Conservation (phyloP, 768 basidiomycete species). For the Russula earlei region DNA sequence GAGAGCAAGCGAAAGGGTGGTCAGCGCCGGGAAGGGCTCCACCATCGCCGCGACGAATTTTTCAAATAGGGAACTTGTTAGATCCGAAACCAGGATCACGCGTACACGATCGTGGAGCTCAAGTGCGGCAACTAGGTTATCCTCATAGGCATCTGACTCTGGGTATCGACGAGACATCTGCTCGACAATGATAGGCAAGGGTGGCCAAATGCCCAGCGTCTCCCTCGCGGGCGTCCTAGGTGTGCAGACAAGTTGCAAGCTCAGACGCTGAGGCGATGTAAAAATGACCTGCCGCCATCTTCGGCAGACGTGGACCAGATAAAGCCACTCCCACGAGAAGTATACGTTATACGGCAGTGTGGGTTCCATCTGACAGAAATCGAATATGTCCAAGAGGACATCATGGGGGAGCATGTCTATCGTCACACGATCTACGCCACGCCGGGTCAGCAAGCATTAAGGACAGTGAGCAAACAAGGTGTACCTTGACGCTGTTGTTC, state of each 20-base stretch:
- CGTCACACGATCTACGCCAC: too few species aligned
- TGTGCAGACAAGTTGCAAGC: neutral
- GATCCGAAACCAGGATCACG: neutral
- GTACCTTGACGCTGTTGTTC: too few species aligned
- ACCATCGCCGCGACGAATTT: neutral
- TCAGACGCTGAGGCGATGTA: neutral
- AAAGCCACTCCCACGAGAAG: neutral
- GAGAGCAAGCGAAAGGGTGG: neutral
- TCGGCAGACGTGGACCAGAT: neutral
- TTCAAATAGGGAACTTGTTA: neutral
- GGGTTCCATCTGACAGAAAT: neutral
- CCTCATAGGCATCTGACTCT: neutral
- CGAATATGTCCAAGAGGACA: conserved; percentile 4
- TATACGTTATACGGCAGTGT: neutral
- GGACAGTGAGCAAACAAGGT: too few species aligned
- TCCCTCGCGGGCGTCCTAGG: neutral
- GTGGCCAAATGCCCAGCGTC: neutral
- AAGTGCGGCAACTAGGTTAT: conserved; percentile 1
- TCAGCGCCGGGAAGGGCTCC: neutral
- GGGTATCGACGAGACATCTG: neutral
- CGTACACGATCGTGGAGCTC: neutral
- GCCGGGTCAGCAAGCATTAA: too few species aligned
- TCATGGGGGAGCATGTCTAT: neutral
- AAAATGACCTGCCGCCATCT: conserved; percentile 1
- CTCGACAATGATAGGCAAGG: neutral